phyloP scores from a whole-genome alignment of 2,329 filamentous ascomycete species.

The Fusarium sp. region DNA sequence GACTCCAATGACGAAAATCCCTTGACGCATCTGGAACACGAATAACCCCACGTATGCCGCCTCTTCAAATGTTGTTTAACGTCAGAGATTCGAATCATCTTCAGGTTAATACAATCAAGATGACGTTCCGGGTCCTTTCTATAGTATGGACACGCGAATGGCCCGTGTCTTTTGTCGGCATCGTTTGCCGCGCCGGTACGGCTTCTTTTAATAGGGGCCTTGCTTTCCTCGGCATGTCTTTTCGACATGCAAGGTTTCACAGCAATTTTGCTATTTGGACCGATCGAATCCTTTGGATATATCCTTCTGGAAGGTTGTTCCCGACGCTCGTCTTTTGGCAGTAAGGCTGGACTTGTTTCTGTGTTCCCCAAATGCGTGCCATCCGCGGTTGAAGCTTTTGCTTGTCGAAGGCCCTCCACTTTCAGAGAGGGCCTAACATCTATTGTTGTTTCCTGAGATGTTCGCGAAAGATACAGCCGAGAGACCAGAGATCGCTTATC shows the following conservation, averaged over 20 bases:
- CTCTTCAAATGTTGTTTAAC: neutral
- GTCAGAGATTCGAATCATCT: neutral
- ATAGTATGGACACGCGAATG: neutral
- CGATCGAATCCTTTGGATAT: fast-evolving
- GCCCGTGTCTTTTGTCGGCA: neutral
- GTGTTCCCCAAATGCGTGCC: no score
- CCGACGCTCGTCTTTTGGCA: neutral
- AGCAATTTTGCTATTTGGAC: neutral
- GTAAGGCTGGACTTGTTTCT: no score
- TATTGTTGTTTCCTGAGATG: no score
- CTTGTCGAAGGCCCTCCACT: no score
- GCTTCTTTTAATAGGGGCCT: neutral
- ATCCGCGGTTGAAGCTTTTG: no score
- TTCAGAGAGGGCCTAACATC: no score
- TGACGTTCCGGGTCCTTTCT: neutral
- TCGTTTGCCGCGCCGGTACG: neutral
- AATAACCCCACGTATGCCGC: neutral
- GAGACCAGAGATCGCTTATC: no score
- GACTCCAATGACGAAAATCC: neutral
- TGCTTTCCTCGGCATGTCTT: neutral
- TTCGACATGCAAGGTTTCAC: neutral
- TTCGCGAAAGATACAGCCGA: no score
- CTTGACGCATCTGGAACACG: neutral
- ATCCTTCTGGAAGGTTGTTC: fast-evolving
- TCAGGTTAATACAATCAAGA: neutral